Evolutionary conservation across 805 yeast species (phyloP).

Genomic region (Candida vaughaniae): DNA sequence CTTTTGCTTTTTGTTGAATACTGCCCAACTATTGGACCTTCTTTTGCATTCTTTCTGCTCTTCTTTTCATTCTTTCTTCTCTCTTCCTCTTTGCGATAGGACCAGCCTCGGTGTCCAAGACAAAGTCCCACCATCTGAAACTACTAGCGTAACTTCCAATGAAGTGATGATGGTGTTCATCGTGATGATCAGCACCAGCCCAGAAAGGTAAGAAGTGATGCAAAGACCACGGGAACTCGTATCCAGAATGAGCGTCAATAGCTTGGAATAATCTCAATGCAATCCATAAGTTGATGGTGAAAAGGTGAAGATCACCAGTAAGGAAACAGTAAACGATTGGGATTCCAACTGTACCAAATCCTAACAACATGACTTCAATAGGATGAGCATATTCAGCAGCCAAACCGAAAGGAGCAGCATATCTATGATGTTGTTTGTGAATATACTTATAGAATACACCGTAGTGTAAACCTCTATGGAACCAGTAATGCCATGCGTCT

Average conservation of each 20-base stretch:
- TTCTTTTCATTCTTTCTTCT: slow-evolving; percentile 41
- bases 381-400: slow-evolving; percentile 99
- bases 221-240: slow-evolving; percentile 95
- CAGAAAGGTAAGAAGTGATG: slow-evolving; percentile 91
- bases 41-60: slow-evolving; percentile 47
- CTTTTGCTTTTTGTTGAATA: neutral
- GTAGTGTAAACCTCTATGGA: slow-evolving; percentile 86
- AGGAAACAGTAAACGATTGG: slow-evolving; percentile 82
- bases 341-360: slow-evolving; percentile 94
- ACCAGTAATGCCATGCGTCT: slow-evolving; percentile 97
- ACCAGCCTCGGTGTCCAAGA: slow-evolving; percentile 56
- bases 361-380: slow-evolving; percentile 83
- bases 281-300: slow-evolving; percentile 90
- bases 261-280: slow-evolving; percentile 90
- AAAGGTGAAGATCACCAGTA: slow-evolving; percentile 71
- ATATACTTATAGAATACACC: slow-evolving; percentile 88
- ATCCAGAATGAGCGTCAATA: slow-evolving; percentile 96
- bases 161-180: slow-evolving; percentile 93
- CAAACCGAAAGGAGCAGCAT: slow-evolving; percentile 96
- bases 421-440: slow-evolving; percentile 96
- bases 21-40: slow-evolving; percentile 16
- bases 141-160: slow-evolving; percentile 93
- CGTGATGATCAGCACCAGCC: slow-evolving; percentile 99
- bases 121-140: slow-evolving; percentile 67
- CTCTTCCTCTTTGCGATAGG: slow-evolving; percentile 50